Percentiles rank a stretch among this genome's conserved stretches.
These are phyloP conservation scores for Sisymbrium altissimum DNA, from an alignment of 345 rosid genomes.

Conservation along the genomic window DNA sequence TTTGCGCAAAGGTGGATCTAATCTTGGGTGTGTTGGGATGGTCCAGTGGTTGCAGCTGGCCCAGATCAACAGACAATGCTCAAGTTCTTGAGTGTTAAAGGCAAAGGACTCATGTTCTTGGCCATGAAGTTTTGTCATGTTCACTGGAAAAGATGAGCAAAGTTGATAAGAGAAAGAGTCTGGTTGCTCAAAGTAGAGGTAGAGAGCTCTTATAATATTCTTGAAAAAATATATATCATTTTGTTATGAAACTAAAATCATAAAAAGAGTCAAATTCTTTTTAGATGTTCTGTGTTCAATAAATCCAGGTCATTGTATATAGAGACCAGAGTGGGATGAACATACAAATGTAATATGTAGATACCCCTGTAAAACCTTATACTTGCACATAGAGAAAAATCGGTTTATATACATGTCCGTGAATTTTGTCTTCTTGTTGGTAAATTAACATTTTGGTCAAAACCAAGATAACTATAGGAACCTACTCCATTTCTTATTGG, in stretches of 20 bases:
- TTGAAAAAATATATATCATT: constrained; percentile 15
- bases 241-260: constrained; percentile 1
- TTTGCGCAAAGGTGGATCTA: constrained; percentile 71
- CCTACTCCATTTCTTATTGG: too few relatives aligned
- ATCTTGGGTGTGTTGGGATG: constrained; percentile 88
- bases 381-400: constrained; percentile 26
- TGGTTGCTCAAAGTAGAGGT: constrained; percentile 34
- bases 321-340: constrained; percentile 20
- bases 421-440: not conserved
- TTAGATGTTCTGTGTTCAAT: constrained; percentile 33
- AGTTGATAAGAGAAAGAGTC: constrained; percentile 13
- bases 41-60: constrained; percentile 97
- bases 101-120: constrained; percentile 16
- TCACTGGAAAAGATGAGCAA: constrained; percentile 20
- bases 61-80: constrained; percentile 45
- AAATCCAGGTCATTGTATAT: constrained; percentile 34
- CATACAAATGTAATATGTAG: constrained; percentile 34
- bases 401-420: not conserved
- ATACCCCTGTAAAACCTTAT: constrained; percentile 28
- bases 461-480: too few relatives aligned
- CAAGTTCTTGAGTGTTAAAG: constrained; percentile 64
- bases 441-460: not conserved
- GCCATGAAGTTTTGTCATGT: constrained; percentile 38
- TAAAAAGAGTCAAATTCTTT: constrained; percentile 31
- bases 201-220: constrained; percentile 28